phyloP scores from a whole-genome alignment of 2,329 filamentous ascomycete species.

The Penicillium psychrosexuale region DNA sequence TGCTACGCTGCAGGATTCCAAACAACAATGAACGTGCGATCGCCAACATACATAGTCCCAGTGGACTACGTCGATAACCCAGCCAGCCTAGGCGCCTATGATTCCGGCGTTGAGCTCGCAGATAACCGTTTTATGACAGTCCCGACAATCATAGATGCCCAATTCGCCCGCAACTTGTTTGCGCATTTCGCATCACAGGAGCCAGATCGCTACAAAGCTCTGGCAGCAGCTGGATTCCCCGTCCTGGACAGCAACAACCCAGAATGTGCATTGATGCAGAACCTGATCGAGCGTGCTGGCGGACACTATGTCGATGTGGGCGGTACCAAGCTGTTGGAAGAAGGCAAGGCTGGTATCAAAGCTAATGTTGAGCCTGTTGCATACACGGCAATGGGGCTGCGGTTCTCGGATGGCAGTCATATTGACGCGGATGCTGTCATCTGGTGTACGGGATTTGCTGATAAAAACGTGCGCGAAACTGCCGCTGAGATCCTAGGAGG shows the following conservation, averaged over 20 bases:
- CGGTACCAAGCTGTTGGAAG: conserved; percentile 24
- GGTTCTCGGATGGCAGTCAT: neutral
- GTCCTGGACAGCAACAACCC: conserved; percentile 32
- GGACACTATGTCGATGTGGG: conserved; percentile 45
- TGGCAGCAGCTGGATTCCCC: conserved; percentile 38
- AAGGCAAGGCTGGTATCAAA: neutral
- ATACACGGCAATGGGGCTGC: neutral
- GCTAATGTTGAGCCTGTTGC: neutral
- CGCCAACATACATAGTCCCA: conserved; percentile 35
- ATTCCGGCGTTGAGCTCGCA: conserved; percentile 13
- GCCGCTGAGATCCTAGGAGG: neutral
- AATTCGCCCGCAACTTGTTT: conserved; percentile 19
- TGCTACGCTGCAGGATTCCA: conserved; percentile 43
- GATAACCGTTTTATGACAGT: conserved; percentile 10
- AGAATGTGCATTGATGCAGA: conserved; percentile 25
- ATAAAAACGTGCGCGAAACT: neutral
- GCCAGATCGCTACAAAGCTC: conserved; percentile 34
- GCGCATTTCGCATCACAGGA: conserved; percentile 26
- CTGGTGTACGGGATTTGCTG: neutral
- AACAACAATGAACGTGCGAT: conserved; percentile 47
- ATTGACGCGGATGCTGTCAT: neutral
- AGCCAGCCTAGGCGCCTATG: conserved; percentile 28
- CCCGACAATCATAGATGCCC: conserved; percentile 10
- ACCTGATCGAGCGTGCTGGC: conserved; percentile 40
- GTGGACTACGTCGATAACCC: conserved; percentile 23